Base-by-base conservation (phyloP, 768 basidiomycete species). In the Russula foetens region DNA sequence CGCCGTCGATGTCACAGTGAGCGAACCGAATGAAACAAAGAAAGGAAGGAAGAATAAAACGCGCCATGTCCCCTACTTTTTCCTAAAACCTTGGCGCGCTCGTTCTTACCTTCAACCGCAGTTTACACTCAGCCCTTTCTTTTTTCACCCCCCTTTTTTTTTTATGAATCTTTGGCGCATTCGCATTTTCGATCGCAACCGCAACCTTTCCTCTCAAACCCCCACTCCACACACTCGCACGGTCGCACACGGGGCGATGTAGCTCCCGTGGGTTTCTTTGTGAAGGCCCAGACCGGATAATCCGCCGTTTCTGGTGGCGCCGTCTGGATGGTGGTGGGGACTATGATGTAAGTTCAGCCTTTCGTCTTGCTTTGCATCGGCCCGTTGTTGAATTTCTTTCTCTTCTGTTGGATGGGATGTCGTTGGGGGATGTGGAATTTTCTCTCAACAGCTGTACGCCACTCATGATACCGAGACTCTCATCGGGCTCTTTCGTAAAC, bases 401-500 rank as follows among this genome's bases (percentile, higher is more conserved):
- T 12, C 21, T 33, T 33, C 29, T 9, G 9, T 31, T 50, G 19
- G 8, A 21, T 50, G 12, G 23, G n/a, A 12, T 14, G 15, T 41
- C 14, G n/a, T 35, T 8, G 26, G 19, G 14, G 26, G 24, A 2
- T 24, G 15, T 17, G 45, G 1, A 21, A 3, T 26, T 15, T 12
- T 39, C 28, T 52, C 39, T n/a, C n/a, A n/a, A 24, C 47, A 60
- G 62, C 28, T 63, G n/a, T 55, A 62, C n/a, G 44, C 19, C 48
- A 39, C 55, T 24, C 14, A 44, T 31, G 38, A 58, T 3, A 46
- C 56, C 8, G 44, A 52, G 56, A 72, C 69, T 26, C 74, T 75
- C 54, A 81, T 89, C 58, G 88, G 82, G 17, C 75, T 75, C 21
- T 89, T 84, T 72, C 80, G 81, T n/a, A 51, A 55, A 79, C 76